Evolutionary conservation across 2,329 filamentous ascomycete species (phyloP).

Genomic region (Xylaria sp.): DNA sequence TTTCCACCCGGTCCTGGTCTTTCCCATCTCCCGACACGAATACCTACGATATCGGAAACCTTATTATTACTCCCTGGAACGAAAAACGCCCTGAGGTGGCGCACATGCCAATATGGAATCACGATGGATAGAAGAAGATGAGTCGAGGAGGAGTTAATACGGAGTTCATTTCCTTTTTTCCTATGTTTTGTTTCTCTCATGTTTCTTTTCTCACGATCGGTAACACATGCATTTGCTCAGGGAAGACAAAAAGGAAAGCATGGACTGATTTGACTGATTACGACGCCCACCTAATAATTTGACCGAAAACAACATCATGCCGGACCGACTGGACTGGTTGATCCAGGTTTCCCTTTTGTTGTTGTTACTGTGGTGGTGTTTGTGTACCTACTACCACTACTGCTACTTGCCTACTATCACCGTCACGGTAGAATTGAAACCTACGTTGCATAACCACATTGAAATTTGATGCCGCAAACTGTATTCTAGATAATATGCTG

Average conservation of each 20-base stretch:
- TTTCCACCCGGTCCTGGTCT: slow-evolving; percentile 1
- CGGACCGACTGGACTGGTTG: slow-evolving; percentile 8
- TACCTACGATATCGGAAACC: background rate
- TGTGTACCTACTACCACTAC: slow-evolving; percentile 28
- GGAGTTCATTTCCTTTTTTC: slow-evolving; percentile 9
- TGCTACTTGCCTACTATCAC: slow-evolving; percentile 1
- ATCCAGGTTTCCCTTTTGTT: slow-evolving; percentile 7
- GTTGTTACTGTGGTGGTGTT: slow-evolving; percentile 25
- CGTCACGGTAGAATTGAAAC: slow-evolving; percentile 24
- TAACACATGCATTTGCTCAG: slow-evolving; percentile 24
- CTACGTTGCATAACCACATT: background rate
- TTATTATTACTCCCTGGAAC: slow-evolving; percentile 1
- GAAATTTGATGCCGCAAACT: background rate
- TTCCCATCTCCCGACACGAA: slow-evolving; percentile 4
- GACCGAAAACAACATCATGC: background rate
- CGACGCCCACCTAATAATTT: slow-evolving; percentile 18
- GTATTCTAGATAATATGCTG: background rate
- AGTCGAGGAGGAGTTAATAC: slow-evolving; percentile 21
- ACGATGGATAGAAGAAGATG: slow-evolving; percentile 18
- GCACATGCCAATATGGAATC: background rate
- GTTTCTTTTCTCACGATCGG: background rate
- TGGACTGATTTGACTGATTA: slow-evolving; percentile 5
- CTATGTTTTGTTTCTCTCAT: background rate
- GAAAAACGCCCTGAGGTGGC: background rate
- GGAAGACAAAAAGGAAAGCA: slow-evolving; percentile 12